Percentiles rank a stretch among this genome's conserved stretches.
Evolutionary conservation across 1,139 yeast genomes (phyloP).

Genomic region (Protomyces gravidus): DNA sequence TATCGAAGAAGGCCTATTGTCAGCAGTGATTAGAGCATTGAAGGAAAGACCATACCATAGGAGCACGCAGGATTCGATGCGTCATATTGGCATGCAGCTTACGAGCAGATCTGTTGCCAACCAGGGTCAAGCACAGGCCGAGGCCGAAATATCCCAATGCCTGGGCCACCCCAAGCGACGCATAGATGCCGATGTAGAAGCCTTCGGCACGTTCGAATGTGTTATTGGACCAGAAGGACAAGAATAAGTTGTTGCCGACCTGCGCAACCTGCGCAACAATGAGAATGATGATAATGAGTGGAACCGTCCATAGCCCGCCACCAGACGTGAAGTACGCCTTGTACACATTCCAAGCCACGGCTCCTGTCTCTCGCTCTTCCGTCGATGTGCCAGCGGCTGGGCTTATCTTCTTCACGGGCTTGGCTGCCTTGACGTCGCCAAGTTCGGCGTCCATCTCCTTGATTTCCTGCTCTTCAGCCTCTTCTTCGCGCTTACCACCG

Average conservation of each 20-base stretch:
- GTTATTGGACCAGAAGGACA: conserved; percentile 72
- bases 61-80: conserved; percentile 63
- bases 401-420: conserved; percentile 28
- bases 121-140: conserved; percentile 39
- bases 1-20: conserved; percentile 56
- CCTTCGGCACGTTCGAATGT: conserved; percentile 52
- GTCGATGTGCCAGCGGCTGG: conserved; percentile 37
- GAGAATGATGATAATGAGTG: conserved; percentile 44
- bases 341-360: conserved; percentile 49
- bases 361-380: conserved; percentile 52
- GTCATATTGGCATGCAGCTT: conserved; percentile 50
- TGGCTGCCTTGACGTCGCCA: conserved; percentile 14
- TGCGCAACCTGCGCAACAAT: conserved; percentile 56
- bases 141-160: conserved; percentile 39
- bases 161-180: conserved; percentile 48
- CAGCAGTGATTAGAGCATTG: not conserved
- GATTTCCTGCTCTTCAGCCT: conserved; percentile 37
- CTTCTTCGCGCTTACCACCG: conserved; percentile 42
- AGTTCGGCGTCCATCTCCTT: conserved; percentile 29
- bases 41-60: conserved; percentile 37
- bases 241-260: conserved; percentile 68
- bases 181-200: conserved; percentile 69
- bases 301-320: conserved; percentile 49
- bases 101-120: conserved; percentile 46
- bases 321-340: conserved; percentile 55